Evolutionary conservation across 371 early-diverging fungal genomes (phyloP).

Genomic region (Circinella umbellata): DNA sequence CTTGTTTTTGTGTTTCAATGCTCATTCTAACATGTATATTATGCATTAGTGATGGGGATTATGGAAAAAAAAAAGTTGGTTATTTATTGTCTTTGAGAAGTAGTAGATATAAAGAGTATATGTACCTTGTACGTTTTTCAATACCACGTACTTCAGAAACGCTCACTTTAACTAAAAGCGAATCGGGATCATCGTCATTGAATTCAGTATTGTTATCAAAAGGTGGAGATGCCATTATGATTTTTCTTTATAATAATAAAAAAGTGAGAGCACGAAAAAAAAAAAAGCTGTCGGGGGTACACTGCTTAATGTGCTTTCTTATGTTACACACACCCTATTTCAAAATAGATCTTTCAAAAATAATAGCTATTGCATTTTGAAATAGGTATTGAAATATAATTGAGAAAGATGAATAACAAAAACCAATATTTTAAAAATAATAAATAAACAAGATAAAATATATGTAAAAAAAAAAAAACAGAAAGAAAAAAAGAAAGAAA

Average conservation of each 20-base stretch:
- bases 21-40: conserved; percentile 46
- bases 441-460: neutral
- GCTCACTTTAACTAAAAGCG: conserved; percentile 21
- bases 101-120: neutral
- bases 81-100: too few species aligned
- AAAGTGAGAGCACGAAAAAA: neutral
- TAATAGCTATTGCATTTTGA: too few species aligned
- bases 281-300: neutral
- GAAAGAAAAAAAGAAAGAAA: neutral
- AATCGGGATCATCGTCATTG: conserved; percentile 23
- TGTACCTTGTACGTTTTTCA: conserved; percentile 28
- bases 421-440: neutral
- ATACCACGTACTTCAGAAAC: conserved; percentile 29
- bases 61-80: neutral
- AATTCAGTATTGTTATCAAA: neutral
- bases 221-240: neutral
- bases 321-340: too few species aligned
- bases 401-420: neutral
- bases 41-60: neutral
- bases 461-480: neutral
- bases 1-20: conserved; percentile 80
- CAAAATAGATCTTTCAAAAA: too few species aligned
- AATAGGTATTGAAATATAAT: too few species aligned
- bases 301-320: too few species aligned
- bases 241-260: neutral